phyloP scores from a whole-genome alignment of 1,284 basidiomycete genomes.

The Thecaphora thlaspeos region DNA sequence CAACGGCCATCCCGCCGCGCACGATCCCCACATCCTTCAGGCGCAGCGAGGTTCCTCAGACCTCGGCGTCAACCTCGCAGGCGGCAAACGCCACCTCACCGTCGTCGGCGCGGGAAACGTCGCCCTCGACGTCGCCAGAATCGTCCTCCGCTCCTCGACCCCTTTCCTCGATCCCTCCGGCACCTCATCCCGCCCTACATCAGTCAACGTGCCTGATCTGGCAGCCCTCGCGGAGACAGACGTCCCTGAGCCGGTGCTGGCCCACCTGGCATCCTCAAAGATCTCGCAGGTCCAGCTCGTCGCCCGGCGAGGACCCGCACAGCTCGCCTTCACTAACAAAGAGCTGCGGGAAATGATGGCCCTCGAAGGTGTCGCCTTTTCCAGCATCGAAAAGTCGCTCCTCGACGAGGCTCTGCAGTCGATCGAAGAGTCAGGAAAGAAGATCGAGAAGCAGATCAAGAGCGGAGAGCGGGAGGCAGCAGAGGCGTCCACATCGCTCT shows the following conservation, averaged over 20 bases:
- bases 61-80: conserved; percentile 63
- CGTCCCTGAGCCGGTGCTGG: conserved; percentile 74
- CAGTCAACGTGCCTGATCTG: conserved; percentile 54
- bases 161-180: conserved; percentile 21
- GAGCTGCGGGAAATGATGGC: conserved; percentile 87
- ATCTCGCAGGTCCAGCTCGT: conserved; percentile 80
- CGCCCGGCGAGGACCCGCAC: conserved; percentile 80
- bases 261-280: conserved; percentile 66
- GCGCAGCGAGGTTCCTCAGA: conserved; percentile 39
- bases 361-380: conserved; percentile 71
- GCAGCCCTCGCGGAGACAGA: conserved; percentile 73
- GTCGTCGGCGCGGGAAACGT: conserved; percentile 96
- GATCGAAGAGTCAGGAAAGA: conserved; percentile 28
- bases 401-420: conserved; percentile 55
- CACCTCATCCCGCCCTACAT: conserved; percentile 1
- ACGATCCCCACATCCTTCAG: conserved; percentile 24
- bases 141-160: conserved; percentile 67
- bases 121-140: conserved; percentile 86
- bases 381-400: conserved; percentile 55
- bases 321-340: conserved; percentile 91
- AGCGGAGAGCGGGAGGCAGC: background rate
- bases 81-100: conserved; percentile 66
- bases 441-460: conserved; percentile 29
- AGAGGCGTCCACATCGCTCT: background rate
- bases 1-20: conserved; percentile 75